These are phyloP conservation scores for Diaporthe destruens DNA, from an alignment of 2,329 filamentous ascomycete species.

Conservation along the genomic window DNA sequence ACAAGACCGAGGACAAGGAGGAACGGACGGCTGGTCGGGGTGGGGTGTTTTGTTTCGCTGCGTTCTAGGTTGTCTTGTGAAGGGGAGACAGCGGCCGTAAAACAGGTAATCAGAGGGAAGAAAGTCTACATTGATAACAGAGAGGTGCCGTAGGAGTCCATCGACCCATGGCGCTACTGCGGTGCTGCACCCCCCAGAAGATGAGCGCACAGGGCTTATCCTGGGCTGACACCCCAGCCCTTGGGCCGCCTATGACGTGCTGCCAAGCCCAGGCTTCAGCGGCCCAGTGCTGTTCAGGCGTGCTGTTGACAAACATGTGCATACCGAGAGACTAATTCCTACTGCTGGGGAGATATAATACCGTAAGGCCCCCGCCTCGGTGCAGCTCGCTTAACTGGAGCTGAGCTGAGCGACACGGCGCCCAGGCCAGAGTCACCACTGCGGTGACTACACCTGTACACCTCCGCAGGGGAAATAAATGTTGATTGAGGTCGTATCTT, in stretches of 20 bases:
- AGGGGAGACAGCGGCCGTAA: not conserved
- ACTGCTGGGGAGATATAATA: not conserved
- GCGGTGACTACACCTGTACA: too few relatives aligned
- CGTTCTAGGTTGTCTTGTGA: not conserved
- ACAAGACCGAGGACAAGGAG: constrained; percentile 27
- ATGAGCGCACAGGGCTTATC: constrained; percentile 30
- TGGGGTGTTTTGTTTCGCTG: constrained; percentile 11
- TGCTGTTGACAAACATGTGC: constrained; percentile 6
- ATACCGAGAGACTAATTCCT: not conserved
- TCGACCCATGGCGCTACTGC: constrained; percentile 3
- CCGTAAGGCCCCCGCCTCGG: not conserved
- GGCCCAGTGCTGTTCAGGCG: not conserved
- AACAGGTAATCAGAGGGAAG: constrained; percentile 1
- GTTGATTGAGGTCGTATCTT: too few relatives aligned
- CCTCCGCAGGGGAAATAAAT: too few relatives aligned
- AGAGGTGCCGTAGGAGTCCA: not conserved
- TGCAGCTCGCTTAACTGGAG: not conserved
- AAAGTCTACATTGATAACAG: constrained; percentile 3
- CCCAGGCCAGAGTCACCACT: not conserved
- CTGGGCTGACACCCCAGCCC: constrained; percentile 21
- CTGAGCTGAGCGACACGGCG: not conserved
- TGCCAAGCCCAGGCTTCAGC: constrained; percentile 12
- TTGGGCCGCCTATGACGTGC: constrained; percentile 35
- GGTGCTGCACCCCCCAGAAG: too few relatives aligned
- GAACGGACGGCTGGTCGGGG: constrained; percentile 7